These are phyloP conservation scores for Alternaria ventricosa DNA, from an alignment of 2,329 filamentous ascomycete genomes.

Conservation along the genomic window DNA sequence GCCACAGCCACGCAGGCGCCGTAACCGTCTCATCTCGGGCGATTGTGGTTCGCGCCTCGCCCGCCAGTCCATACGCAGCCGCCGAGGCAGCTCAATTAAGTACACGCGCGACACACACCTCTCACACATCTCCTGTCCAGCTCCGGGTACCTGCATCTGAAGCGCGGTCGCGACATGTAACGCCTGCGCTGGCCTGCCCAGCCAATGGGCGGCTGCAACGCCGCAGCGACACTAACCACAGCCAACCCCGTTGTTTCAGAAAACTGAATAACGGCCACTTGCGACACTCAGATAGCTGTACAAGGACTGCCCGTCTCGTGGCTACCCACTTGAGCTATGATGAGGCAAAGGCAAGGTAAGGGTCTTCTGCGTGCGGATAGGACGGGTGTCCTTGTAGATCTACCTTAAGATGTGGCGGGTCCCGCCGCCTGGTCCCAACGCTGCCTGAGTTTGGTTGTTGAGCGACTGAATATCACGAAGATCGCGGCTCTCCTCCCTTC, in stretches of 20 bases:
- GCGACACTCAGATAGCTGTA: constrained; percentile 20
- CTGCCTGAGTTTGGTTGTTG: constrained; percentile 28
- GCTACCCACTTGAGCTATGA: neutral
- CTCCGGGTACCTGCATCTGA: constrained; percentile 22
- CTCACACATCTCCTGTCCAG: constrained; percentile 19
- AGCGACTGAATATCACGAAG: constrained; percentile 35
- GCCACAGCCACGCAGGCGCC: constrained; percentile 1
- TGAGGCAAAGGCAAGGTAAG: neutral
- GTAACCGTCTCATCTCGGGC: neutral
- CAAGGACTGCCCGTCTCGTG: constrained; percentile 17
- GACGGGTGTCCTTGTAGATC: constrained; percentile 27
- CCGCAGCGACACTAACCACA: constrained; percentile 9
- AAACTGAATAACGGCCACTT: constrained; percentile 21
- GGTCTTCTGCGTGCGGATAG: neutral
- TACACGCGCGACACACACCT: constrained; percentile 12
- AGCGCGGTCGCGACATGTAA: constrained; percentile 30
- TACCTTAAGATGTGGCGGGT: constrained; percentile 27
- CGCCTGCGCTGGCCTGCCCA: neutral
- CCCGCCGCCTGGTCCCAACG: constrained; percentile 4
- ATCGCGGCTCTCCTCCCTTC: constrained; percentile 16
- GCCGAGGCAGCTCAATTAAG: constrained; percentile 8
- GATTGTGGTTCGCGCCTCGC: neutral
- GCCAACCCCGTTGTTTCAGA: constrained; percentile 29
- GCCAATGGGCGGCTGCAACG: constrained; percentile 22
- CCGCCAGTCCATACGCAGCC: constrained; percentile 9